Evolutionary conservation across 2,329 filamentous ascomycete species (phyloP), one percentile per base, ranked within the genome.

Genomic region (Teratosphaeriaceae sp.): DNA sequence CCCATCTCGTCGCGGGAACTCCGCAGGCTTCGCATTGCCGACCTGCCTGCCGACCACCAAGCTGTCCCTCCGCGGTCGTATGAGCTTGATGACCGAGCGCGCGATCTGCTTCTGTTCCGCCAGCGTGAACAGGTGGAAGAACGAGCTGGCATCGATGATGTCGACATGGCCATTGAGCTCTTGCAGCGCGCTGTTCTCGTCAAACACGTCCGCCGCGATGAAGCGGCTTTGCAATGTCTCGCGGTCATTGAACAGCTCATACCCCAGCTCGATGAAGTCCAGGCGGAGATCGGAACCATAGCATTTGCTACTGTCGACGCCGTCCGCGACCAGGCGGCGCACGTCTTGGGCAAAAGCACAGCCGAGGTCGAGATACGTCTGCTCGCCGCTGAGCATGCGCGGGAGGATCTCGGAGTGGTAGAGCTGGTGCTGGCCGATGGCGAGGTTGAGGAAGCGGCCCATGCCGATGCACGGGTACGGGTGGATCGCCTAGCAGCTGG

Each of bases 51-150:
- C 68, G 34, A 70, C 47, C 3, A 71, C 44, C 20, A 72, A 42
- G 9, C 58, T 58, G 13, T 59, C 64, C 26, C 58, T 46, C 29
- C 54, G 50, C 39, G 55, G 53, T 42, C 58, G 65, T 40, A 68
- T 37, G 13, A 70, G 43, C 20, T 51, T 42, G 11, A 63, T 50
- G 1, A 64, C 48, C 4, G 53, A 50, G 41, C 62, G 61, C 11
- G 59, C 59, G n/a, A 61, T 58, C 35, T 59, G 51, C 9, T 66
- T 46, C 46, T 72, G 68, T 7, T 56, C 54, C 1, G 67, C 62
- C 51, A 57, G 66, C 23, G 59, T 56, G 48, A 70, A 72, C 6
- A 71, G 55, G 40, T 72, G 70, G 33, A 73, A 63, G 52, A 72
- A 67, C 0, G 64, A 64, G 0, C 60, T 60, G 2, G 68, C 57